A percentile compares a stretch with the other conserved stretches of the same genome.
Conservation (phyloP, 1,284 basidiomycete genomes). For the Fomitopsis palustris region DNA sequence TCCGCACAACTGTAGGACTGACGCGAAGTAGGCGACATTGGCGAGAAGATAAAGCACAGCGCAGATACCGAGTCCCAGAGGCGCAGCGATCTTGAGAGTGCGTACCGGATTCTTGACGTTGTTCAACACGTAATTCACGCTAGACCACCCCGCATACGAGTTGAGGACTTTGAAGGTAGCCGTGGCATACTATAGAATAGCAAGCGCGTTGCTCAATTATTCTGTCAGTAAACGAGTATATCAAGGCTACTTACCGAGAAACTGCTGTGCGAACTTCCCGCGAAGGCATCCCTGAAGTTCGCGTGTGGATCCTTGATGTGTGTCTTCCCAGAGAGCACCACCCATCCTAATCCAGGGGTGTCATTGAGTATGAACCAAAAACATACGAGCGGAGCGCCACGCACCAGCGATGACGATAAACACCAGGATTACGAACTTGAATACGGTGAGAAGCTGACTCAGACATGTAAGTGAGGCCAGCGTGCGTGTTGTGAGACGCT, state of each 20-base stretch:
- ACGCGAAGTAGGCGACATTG: constrained; percentile 71
- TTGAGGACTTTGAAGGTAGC: constrained; percentile 57
- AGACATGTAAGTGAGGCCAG: not conserved
- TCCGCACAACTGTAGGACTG: constrained; percentile 34
- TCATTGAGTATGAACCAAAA: constrained; percentile 13
- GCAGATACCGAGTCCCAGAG: constrained; percentile 55
- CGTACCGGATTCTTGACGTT: constrained; percentile 63
- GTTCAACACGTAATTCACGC: constrained; percentile 42
- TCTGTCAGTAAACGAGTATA: not conserved
- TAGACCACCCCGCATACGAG: constrained; percentile 41
- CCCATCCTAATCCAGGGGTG: constrained; percentile 32
- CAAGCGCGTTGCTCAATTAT: not conserved
- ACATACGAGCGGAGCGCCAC: constrained; percentile 7
- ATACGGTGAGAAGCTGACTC: constrained; percentile 42
- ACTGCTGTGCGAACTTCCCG: constrained; percentile 57
- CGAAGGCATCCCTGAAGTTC: constrained; percentile 44
- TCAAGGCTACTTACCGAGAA: constrained; percentile 46
- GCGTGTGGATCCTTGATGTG: constrained; percentile 41
- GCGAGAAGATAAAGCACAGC: constrained; percentile 55
- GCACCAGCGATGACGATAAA: constrained; percentile 47
- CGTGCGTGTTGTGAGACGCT: not conserved
- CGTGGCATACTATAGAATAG: constrained; percentile 40
- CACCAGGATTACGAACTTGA: constrained; percentile 60
- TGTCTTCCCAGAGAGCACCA: constrained; percentile 42
- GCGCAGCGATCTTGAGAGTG: constrained; percentile 66